Evolutionary conservation across 2,329 filamentous ascomycete genomes (phyloP).

Genomic region (Cadophora sp.): DNA sequence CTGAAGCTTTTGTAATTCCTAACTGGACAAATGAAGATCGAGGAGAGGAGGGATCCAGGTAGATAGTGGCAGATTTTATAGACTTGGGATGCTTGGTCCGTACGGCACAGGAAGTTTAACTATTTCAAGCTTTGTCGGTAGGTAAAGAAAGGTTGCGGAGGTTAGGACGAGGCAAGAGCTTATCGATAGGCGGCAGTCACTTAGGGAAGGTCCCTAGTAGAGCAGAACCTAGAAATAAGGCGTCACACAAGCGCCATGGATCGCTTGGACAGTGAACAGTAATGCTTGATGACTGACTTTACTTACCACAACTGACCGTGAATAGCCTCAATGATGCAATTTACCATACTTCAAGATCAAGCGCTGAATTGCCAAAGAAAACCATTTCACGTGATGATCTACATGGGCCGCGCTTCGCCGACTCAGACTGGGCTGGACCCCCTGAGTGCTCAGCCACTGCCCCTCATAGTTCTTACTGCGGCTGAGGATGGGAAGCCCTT

Average conservation of each 20-base stretch:
- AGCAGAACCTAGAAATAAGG: no score
- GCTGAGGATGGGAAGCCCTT: slow-evolving; percentile 12
- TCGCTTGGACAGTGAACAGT: background rate
- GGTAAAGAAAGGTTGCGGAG: slow-evolving; percentile 4
- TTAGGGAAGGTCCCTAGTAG: background rate
- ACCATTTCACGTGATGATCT: slow-evolving; percentile 15
- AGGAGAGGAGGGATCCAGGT: background rate
- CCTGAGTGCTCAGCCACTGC: slow-evolving; percentile 24
- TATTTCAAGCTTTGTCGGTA: no score
- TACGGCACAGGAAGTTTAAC: background rate
- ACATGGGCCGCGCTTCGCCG: background rate
- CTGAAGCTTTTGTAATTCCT: no score
- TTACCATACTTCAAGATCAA: background rate
- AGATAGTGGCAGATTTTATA: background rate
- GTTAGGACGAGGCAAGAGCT: slow-evolving; percentile 10
- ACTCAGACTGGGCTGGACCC: background rate
- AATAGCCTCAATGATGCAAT: slow-evolving; percentile 15
- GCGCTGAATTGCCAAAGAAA: background rate
- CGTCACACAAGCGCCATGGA: background rate
- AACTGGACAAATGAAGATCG: background rate
- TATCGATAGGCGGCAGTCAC: slow-evolving; percentile 17
- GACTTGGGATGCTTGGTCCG: background rate
- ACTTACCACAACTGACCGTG: background rate
- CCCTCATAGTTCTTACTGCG: slow-evolving; percentile 17
- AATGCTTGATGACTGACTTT: background rate